Conservation (phyloP, 495 filamentous ascomycete species). For the Xylaria curta region DNA sequence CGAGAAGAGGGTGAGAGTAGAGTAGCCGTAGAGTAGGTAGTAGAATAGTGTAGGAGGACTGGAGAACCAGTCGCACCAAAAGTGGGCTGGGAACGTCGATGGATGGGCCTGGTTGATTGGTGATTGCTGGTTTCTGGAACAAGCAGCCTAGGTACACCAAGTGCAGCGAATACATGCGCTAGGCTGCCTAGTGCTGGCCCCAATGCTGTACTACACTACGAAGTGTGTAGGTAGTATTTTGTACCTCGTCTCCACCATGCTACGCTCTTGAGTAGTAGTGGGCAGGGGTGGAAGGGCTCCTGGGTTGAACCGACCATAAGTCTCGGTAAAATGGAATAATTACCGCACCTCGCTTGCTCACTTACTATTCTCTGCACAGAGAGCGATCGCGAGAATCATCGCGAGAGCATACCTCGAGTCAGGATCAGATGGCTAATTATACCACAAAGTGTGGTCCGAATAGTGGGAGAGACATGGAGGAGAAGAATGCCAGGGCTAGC, state of each 20-base stretch:
- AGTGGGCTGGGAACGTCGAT: constrained; percentile 24
- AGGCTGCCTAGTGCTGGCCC: neutral
- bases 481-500: no score
- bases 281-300: neutral
- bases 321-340: constrained; percentile 21
- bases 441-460: neutral
- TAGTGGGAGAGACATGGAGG: neutral
- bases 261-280: neutral
- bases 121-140: constrained; percentile 28
- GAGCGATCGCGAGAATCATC: neutral
- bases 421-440: neutral
- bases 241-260: neutral
- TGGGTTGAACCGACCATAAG: neutral
- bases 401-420: neutral
- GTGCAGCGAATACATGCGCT: neutral
- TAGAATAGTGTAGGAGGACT: neutral
- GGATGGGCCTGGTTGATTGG: constrained; percentile 22
- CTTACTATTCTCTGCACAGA: neutral
- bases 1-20: neutral
- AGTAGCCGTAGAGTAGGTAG: neutral
- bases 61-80: constrained; percentile 19
- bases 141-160: constrained; percentile 14
- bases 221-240: neutral
- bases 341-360: constrained; percentile 9
- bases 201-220: neutral